phyloP scores from a whole-genome alignment of 768 basidiomycete genomes.

The Pleurotus salmoneostramineus region DNA sequence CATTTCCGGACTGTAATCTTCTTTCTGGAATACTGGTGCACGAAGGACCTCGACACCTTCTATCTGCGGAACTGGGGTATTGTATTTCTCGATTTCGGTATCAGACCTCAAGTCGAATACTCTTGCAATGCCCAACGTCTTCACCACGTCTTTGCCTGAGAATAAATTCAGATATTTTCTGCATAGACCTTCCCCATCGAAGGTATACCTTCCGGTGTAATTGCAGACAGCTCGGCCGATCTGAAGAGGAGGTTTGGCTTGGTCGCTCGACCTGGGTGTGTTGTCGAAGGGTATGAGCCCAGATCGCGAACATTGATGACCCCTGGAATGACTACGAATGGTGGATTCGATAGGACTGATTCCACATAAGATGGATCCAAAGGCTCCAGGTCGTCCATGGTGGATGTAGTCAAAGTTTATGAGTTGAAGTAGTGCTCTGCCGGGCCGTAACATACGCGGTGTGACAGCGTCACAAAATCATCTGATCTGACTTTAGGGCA shows the following conservation, averaged over 20 bases:
- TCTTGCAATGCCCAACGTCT: slow-evolving; percentile 57
- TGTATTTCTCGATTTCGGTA: slow-evolving; percentile 74
- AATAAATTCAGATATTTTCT: not conserved
- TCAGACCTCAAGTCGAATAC: slow-evolving; percentile 80
- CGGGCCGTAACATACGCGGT: slow-evolving; percentile 2
- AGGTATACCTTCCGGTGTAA: slow-evolving; percentile 63
- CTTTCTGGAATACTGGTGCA: slow-evolving; percentile 62
- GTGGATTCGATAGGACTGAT: slow-evolving; percentile 60
- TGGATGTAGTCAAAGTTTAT: slow-evolving; percentile 9
- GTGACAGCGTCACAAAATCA: slow-evolving; percentile 9
- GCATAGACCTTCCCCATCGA: not conserved
- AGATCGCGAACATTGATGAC: slow-evolving; percentile 76
- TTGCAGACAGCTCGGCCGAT: slow-evolving; percentile 67
- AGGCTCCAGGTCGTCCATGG: slow-evolving; percentile 52
- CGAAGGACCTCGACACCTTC: slow-evolving; percentile 59
- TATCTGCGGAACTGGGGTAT: slow-evolving; percentile 58
- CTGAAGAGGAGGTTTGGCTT: slow-evolving; percentile 59
- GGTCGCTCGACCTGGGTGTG: slow-evolving; percentile 45
- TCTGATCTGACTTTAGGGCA: slow-evolving; percentile 9
- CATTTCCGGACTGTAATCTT: slow-evolving; percentile 81
- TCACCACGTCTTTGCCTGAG: slow-evolving; percentile 55
- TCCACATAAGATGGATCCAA: slow-evolving; percentile 65
- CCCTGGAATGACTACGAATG: slow-evolving; percentile 68
- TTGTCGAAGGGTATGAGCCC: slow-evolving; percentile 52
- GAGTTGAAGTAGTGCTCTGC: not conserved